Evolutionary conservation across 805 yeast genomes (phyloP), one percentile per base, ranked within the genome.

Genomic region (Blastobotrys parvus): DNA sequence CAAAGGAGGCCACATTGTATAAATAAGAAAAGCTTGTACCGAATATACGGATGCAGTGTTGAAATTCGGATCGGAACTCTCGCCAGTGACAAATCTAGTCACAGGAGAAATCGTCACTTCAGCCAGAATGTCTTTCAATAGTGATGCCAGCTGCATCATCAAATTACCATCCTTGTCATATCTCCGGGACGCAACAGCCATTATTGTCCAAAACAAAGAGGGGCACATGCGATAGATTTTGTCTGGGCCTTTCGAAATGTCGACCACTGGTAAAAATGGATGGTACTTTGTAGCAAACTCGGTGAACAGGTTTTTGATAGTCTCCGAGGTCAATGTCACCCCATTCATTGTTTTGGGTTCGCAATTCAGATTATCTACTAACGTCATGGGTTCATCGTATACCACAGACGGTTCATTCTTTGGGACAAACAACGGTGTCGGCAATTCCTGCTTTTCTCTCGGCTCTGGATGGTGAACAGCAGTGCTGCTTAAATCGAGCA

Each of bases 1-100:
- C 31, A 89, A 72, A 2, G 97, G 96, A 0, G 97, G 97, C 98
- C 97, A 90, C 59, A 82, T 78, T 0, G 97, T 82, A 62, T 84
- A 87, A 1, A 90, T 66, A 21, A 90, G 64, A 49, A 90, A 82
- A 0, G 97, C 97, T 60, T 90, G 98, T 0, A 90, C 97, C 0
- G 95, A 83, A 58, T 82, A 90, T 0, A 90, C 96, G 18, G 94
- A 82, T 3, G 95, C 85, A 2, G 88, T 90, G 54, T 89, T 89
- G 56, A 86, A 68, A 10, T 84, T 74, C 1, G 95, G 94, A 52
- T 82, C 89, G 20, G 43, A 13, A 44, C 22, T 45, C 38, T 80
- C 76, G 18, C 52, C 51, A 4, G 51, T 39, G 4, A 51, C 51
- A 56, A 82, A 85, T 49, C 95, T 68, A 3, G 94, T 82, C 40